Conservation (phyloP, 805 yeast genomes). For the Ogataea philodendri region DNA sequence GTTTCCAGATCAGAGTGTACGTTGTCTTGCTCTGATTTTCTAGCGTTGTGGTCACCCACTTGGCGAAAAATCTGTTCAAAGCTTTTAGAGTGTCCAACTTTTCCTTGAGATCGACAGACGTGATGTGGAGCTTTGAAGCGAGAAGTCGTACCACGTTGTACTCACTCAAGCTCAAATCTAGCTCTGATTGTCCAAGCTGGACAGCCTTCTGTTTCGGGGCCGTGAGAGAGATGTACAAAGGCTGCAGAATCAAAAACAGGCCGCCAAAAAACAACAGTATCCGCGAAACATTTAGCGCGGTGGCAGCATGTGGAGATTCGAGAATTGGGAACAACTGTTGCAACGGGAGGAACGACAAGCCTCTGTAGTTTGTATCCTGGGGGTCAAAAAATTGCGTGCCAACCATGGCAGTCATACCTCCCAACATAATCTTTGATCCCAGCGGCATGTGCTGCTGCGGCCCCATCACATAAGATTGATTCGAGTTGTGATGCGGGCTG, state of each 20-base stretch:
- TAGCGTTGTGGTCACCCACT: conserved; percentile 20
- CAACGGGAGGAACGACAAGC: conserved; percentile 28
- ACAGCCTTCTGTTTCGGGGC: conserved; percentile 1
- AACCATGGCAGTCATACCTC: conserved; percentile 36
- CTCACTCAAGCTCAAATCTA: conserved; percentile 6
- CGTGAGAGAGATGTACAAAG: conserved; percentile 3
- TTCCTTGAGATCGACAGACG: conserved; percentile 12
- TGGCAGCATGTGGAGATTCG: conserved; percentile 16
- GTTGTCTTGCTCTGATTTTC: conserved; percentile 6
- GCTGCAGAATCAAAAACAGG: conserved; percentile 19
- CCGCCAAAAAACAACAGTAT: conserved; percentile 25
- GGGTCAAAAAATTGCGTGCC: conserved; percentile 33
- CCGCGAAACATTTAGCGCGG: conserved; percentile 13
- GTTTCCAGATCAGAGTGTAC: conserved; percentile 14
- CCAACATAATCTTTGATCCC: conserved; percentile 31
- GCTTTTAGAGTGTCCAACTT: conserved; percentile 13
- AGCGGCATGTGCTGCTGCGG: conserved; percentile 18
- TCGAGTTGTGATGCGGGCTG: conserved; percentile 3
- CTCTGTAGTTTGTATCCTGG: conserved; percentile 24
- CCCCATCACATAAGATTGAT: neutral
- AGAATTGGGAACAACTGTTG: conserved; percentile 27
- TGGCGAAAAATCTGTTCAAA: conserved; percentile 14
- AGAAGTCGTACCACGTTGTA: conserved; percentile 9
- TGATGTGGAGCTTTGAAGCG: conserved; percentile 15
- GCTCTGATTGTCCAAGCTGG: neutral